A percentile compares a stretch with the other conserved stretches of the same genome.
These are phyloP conservation scores for Leccinum pellstonianum DNA, from an alignment of 768 basidiomycete species.

Conservation along the genomic window DNA sequence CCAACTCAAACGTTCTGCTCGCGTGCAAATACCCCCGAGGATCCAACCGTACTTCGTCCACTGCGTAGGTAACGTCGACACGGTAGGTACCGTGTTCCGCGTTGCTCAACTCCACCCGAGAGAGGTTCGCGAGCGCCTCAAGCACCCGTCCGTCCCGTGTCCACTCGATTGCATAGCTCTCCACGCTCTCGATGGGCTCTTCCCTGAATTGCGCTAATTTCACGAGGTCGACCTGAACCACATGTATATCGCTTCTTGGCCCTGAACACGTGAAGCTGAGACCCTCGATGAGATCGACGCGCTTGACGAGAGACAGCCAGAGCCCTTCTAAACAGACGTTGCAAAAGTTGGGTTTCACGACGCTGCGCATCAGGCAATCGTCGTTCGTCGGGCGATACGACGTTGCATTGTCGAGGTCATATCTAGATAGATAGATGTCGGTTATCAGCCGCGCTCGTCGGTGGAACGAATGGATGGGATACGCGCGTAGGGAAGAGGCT, in stretches of 20 bases:
- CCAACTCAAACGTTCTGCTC: too few relatives aligned
- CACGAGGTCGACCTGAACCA: slow-evolving; percentile 50
- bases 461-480: neutral
- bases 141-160: slow-evolving; percentile 45
- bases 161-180: slow-evolving; percentile 61
- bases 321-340: slow-evolving; percentile 70
- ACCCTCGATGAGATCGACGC: slow-evolving; percentile 61
- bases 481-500: slow-evolving; percentile 69
- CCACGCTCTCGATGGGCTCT: slow-evolving; percentile 29
- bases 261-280: slow-evolving; percentile 41
- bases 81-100: too few relatives aligned
- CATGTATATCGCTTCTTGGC: slow-evolving; percentile 34
- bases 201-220: slow-evolving; percentile 59
- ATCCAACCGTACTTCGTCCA: too few relatives aligned
- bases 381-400: slow-evolving; percentile 82
- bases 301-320: slow-evolving; percentile 63
- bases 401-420: slow-evolving; percentile 54
- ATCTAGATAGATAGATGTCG: slow-evolving; percentile 38
- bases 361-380: slow-evolving; percentile 78
- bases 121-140: slow-evolving; percentile 45
- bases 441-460: neutral
- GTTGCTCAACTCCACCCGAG: too few relatives aligned
- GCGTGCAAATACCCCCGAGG: too few relatives aligned
- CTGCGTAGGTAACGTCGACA: too few relatives aligned
- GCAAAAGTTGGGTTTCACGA: slow-evolving; percentile 72